phyloP scores from a whole-genome alignment of 768 basidiomycete genomes.

The Amanita pallidorosea region DNA sequence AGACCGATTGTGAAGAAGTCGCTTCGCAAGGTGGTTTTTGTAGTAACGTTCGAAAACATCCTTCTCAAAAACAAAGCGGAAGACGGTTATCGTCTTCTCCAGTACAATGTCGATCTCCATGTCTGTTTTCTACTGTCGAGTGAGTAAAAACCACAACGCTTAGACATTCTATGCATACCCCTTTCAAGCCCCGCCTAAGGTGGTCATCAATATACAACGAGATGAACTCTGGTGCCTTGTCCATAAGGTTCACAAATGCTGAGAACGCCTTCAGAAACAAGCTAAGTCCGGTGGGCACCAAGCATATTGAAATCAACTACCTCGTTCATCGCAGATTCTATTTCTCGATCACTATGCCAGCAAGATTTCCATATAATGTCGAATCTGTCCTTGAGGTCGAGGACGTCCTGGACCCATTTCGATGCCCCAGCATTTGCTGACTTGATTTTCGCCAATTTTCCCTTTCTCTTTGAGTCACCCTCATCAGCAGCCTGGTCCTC shows the following conservation, averaged over 20 bases:
- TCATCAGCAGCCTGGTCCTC: slow-evolving; percentile 20
- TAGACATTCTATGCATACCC: slow-evolving; percentile 40
- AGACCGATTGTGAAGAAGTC: slow-evolving; percentile 76
- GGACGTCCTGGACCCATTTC: slow-evolving; percentile 88
- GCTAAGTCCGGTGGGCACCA: neutral
- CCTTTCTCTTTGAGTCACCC: slow-evolving; percentile 32
- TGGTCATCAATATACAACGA: slow-evolving; percentile 97
- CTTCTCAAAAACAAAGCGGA: slow-evolving; percentile 90
- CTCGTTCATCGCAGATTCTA: slow-evolving; percentile 80
- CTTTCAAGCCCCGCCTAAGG: slow-evolving; percentile 88
- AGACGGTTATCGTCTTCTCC: slow-evolving; percentile 94
- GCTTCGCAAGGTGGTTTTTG: slow-evolving; percentile 90
- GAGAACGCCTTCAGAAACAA: slow-evolving; percentile 65
- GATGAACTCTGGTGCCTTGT: slow-evolving; percentile 86
- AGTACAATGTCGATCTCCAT: slow-evolving; percentile 80
- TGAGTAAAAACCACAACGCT: neutral
- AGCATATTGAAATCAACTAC: slow-evolving; percentile 29
- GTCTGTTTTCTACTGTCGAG: slow-evolving; percentile 73
- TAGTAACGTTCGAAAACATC: slow-evolving; percentile 98
- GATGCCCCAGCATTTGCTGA: slow-evolving; percentile 30
- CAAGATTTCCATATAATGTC: slow-evolving; percentile 63
- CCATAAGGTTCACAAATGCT: slow-evolving; percentile 81
- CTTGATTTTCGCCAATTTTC: slow-evolving; percentile 31
- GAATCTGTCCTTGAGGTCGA: slow-evolving; percentile 88
- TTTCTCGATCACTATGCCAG: slow-evolving; percentile 60